Conservation (phyloP, 768 basidiomycete species). For the Chalciporus sphaerocephalus region DNA sequence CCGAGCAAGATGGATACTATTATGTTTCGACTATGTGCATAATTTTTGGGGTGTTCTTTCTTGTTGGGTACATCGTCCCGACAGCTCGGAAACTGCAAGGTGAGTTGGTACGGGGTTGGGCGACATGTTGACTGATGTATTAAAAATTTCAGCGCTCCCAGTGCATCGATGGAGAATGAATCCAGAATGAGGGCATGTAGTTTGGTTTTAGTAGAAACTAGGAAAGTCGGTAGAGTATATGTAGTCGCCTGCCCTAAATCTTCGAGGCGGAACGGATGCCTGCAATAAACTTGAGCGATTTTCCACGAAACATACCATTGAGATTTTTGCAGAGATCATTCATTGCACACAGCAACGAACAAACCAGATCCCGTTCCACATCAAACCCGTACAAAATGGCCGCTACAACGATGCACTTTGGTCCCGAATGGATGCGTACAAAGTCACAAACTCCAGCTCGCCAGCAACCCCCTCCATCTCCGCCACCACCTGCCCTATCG, state of each 20-base stretch:
- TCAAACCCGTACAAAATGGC: constrained; percentile 37
- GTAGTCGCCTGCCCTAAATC: constrained; percentile 32
- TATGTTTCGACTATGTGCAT: constrained; percentile 78
- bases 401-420: constrained; percentile 79
- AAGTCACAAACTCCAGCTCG: constrained; percentile 58
- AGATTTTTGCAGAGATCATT: constrained; percentile 17
- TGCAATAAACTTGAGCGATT: constrained; percentile 17
- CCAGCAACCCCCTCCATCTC: constrained; percentile 53
- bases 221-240: not conserved
- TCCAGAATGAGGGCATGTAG: constrained; percentile 16
- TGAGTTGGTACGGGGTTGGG: constrained; percentile 35
- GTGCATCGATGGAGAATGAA: constrained; percentile 69
- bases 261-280: constrained; percentile 6
- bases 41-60: constrained; percentile 63
- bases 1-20: constrained; percentile 90
- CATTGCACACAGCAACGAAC: constrained; percentile 13
- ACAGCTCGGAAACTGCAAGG: constrained; percentile 84
- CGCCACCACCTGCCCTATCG: constrained; percentile 45
- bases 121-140: not conserved
- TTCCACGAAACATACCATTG: too few species aligned
- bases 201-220: too few species aligned
- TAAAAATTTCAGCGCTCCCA: constrained; percentile 63
- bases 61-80: constrained; percentile 76
- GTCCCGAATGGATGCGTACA: constrained; percentile 89
- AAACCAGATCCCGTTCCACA: constrained; percentile 1